These are phyloP conservation scores for Carex arenaria DNA, from an alignment of 202 grass and related monocot genomes.

Conservation along the genomic window DNA sequence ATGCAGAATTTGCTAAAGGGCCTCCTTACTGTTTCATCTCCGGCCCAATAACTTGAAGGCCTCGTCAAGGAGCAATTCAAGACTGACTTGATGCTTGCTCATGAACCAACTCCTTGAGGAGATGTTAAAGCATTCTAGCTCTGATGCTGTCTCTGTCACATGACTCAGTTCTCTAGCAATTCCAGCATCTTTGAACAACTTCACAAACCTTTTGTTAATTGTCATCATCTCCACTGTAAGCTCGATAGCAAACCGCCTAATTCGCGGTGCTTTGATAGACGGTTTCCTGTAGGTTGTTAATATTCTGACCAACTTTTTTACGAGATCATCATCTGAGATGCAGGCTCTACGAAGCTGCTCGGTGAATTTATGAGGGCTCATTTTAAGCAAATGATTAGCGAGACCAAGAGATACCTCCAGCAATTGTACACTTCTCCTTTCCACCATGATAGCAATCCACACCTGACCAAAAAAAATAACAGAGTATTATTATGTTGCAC, in stretches of 20 bases:
- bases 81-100: slow-evolving; percentile 5
- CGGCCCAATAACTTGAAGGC: neutral
- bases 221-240: slow-evolving; percentile 37
- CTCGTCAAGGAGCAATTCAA: slow-evolving; percentile 11
- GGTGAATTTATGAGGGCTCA: slow-evolving; percentile 16
- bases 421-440: neutral
- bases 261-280: slow-evolving; percentile 13
- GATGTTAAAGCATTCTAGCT: slow-evolving; percentile 40
- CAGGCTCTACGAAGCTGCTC: neutral
- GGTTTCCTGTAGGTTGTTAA: slow-evolving; percentile 21
- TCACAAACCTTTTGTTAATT: slow-evolving; percentile 16
- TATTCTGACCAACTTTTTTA: slow-evolving; percentile 24
- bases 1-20: no score
- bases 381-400: slow-evolving; percentile 32
- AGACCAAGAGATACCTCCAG: slow-evolving; percentile 36
- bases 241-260: slow-evolving; percentile 35
- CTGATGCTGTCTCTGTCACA: slow-evolving; percentile 21
- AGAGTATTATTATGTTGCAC: no score
- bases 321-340: slow-evolving; percentile 20
- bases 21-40: no score
- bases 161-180: slow-evolving; percentile 11
- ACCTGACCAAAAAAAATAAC: no score
- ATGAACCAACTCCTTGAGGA: no score
- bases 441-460: no score
- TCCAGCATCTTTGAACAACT: slow-evolving; percentile 24